A percentile compares a stretch with the other conserved stretches of the same genome.
phyloP scores from a whole-genome alignment of 2,329 filamentous ascomycete genomes.

The Celoporthe dispersa region DNA sequence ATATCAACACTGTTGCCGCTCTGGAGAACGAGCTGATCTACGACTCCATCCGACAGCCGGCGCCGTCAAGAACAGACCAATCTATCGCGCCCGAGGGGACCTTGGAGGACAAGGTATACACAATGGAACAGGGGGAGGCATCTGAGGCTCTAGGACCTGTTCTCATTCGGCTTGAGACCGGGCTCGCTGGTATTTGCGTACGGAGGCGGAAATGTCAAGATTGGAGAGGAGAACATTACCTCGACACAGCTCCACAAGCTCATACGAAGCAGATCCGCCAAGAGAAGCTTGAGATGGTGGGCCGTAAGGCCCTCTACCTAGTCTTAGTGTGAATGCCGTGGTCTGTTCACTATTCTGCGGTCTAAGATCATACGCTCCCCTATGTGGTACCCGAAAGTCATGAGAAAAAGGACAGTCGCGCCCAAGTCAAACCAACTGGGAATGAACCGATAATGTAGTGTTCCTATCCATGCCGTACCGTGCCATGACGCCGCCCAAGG shows the following conservation, averaged over 20 bases:
- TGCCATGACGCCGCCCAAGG: constrained; percentile 1
- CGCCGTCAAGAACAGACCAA: not conserved
- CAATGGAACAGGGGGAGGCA: too few species aligned
- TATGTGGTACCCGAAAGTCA: constrained; percentile 25
- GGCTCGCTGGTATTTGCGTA: too few species aligned
- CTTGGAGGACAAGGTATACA: too few species aligned
- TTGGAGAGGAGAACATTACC: too few species aligned
- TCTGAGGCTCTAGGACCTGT: too few species aligned
- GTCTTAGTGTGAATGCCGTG: not conserved
- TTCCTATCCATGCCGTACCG: not conserved
- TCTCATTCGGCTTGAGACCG: too few species aligned
- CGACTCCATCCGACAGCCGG: not conserved
- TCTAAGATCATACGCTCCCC: constrained; percentile 15
- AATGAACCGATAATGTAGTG: constrained; percentile 3
- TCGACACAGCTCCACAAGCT: not conserved
- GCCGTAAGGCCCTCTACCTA: not conserved
- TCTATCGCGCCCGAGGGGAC: not conserved
- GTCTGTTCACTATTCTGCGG: constrained; percentile 1
- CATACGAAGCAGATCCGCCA: not conserved
- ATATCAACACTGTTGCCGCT: too few species aligned
- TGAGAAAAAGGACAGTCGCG: constrained; percentile 13
- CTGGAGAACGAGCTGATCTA: not conserved
- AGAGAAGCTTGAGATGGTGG: not conserved
- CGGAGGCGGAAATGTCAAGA: too few species aligned
- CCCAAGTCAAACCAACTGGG: constrained; percentile 1